phyloP scores from a whole-genome alignment of 352 stramenopile genomes.

The Blastocystis sp. region DNA sequence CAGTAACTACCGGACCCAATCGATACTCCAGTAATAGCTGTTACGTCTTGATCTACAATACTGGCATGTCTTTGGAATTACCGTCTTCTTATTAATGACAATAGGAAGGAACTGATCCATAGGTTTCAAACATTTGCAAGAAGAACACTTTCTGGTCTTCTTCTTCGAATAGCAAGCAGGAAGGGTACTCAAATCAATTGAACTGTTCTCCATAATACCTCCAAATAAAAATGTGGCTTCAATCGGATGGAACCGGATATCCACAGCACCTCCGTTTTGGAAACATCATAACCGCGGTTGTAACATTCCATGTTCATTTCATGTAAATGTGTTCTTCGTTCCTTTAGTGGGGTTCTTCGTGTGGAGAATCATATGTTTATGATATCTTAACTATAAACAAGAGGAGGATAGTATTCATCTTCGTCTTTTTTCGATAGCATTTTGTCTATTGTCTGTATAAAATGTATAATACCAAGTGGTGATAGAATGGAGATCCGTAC shows the following conservation, averaged over 20 bases:
- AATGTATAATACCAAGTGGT: neutral
- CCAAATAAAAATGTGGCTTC: neutral
- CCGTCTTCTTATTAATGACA: slow-evolving; percentile 62
- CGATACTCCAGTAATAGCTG: slow-evolving; percentile 58
- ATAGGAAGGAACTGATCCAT: slow-evolving; percentile 65
- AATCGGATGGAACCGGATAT: neutral
- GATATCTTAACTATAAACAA: too few species aligned
- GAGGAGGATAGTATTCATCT: too few species aligned
- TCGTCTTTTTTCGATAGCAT: neutral
- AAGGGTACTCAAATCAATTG: slow-evolving; percentile 12
- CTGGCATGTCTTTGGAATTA: slow-evolving; percentile 57
- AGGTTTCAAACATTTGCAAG: slow-evolving; percentile 62
- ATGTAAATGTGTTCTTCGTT: neutral
- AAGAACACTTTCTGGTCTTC: slow-evolving; percentile 65
- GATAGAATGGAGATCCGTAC: neutral
- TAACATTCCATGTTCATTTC: neutral
- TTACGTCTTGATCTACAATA: slow-evolving; percentile 51
- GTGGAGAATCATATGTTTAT: too few species aligned
- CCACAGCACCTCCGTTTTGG: neutral
- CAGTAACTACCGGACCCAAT: neutral
- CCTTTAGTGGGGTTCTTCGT: too few species aligned
- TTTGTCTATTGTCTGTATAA: neutral
- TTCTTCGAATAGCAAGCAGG: slow-evolving; percentile 52
- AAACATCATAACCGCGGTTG: slow-evolving; percentile 44
- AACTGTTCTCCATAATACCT: neutral